A percentile compares a stretch with the other conserved stretches of the same genome.
Evolutionary conservation across 2,329 filamentous ascomycete species (phyloP).

Genomic region (Pyrenophora seminiperda): DNA sequence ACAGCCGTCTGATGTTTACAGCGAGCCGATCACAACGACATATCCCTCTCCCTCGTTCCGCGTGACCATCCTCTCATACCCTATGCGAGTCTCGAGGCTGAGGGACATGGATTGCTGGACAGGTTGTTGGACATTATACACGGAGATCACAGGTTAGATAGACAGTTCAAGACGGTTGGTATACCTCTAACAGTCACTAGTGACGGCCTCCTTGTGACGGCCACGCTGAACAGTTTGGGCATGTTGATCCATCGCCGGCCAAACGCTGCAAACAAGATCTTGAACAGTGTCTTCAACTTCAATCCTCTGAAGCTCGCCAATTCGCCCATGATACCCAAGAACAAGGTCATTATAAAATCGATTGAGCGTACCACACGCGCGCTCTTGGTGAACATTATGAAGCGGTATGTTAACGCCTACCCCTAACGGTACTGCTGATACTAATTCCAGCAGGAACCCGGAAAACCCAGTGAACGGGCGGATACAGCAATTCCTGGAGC

Average conservation of each 20-base stretch:
- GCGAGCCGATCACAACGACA: slow-evolving; percentile 77
- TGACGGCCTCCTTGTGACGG: slow-evolving; percentile 86
- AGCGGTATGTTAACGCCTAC: slow-evolving; percentile 62
- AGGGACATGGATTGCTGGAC: slow-evolving; percentile 88
- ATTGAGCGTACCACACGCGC: slow-evolving; percentile 93
- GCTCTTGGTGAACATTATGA: slow-evolving; percentile 80
- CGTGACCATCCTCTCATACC: slow-evolving; percentile 81
- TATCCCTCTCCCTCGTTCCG: slow-evolving; percentile 84
- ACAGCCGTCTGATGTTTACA: slow-evolving; percentile 50
- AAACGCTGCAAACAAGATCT: slow-evolving; percentile 79
- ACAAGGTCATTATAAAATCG: slow-evolving; percentile 82
- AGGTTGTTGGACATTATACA: slow-evolving; percentile 84
- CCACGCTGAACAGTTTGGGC: slow-evolving; percentile 86
- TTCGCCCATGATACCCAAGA: slow-evolving; percentile 75
- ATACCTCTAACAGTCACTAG: slow-evolving; percentile 54
- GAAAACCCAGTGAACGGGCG: slow-evolving; percentile 74
- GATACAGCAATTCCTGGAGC: slow-evolving; percentile 86
- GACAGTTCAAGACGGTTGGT: slow-evolving; percentile 11
- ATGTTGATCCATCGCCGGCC: slow-evolving; percentile 82
- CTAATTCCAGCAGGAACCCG: slow-evolving; percentile 65
- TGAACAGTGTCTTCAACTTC: slow-evolving; percentile 85
- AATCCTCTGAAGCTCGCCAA: slow-evolving; percentile 84
- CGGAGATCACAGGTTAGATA: slow-evolving; percentile 77
- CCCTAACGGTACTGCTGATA: neutral
- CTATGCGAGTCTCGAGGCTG: slow-evolving; percentile 82